Base-by-base conservation (phyloP, 202 grass and related monocot species). In the Eragrostis tef region DNA sequence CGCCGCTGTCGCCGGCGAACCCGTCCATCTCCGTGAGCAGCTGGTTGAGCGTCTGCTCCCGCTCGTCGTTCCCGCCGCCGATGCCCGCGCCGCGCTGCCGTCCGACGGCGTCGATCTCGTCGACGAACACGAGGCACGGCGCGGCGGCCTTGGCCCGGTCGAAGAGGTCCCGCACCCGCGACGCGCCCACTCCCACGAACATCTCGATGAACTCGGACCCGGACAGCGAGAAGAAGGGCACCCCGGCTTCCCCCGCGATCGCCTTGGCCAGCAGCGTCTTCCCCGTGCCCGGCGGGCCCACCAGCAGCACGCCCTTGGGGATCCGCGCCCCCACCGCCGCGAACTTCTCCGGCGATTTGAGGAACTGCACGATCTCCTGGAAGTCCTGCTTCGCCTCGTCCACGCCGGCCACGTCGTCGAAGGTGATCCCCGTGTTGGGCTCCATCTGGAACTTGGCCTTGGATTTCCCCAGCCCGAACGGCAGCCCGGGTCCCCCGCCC, bases 201-300 rank as follows among this genome's bases (percentile, higher is more conserved):
- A 94, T 94, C 86, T 97, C 89, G 68, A 97, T 92, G 87, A 97
- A 97, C 83, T 92, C 91, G 11, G 94, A 94, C 15, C 91, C 89
- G 36, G 91, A 94, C 20, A 93, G 75, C 21, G 89, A 97, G 79
- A 97, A 97, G 82, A 97, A 97, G 4, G 94, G 94, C 57, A 93
- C 94, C n/a, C 84, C 87, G 11, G 91, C 94, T 84, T 97, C 89
- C 7, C 94, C 91, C 25, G 87, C 89, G 80, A 94, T 94, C 24
- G 89, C 94, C 73, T 87, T 97, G 5, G 89, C 89, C 66, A 97
- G 89, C 71, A 97, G 78, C 24, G 89, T 97, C 85, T 97, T 94
- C 22, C 91, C 91, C 15, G 87, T 92, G 0, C 94, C 91, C 0
- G 94, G 85, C 9, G 85, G 91, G 3, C 94, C 94, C 0, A 88